Percentiles rank a stretch among this genome's conserved stretches.
Conservation (phyloP, 257 asterid genomes). For the Forsythia viridissima region DNA sequence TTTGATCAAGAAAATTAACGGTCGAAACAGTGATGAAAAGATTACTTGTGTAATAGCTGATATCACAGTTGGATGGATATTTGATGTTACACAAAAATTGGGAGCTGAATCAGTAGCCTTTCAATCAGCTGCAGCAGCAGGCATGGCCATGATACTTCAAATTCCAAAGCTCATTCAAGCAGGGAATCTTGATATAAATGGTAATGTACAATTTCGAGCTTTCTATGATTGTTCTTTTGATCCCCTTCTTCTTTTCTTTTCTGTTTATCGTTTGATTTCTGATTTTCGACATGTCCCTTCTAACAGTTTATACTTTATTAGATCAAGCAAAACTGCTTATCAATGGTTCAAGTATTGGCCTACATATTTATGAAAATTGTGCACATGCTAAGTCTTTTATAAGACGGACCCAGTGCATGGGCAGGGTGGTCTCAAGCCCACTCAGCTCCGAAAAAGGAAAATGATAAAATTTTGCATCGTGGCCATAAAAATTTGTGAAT, state of each 20-base stretch:
- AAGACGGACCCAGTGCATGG: no score
- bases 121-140: constrained; percentile 24
- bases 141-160: constrained; percentile 4
- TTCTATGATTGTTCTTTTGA: background rate
- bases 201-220: background rate
- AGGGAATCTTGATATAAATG: constrained; percentile 21
- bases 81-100: constrained; percentile 28
- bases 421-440: no score
- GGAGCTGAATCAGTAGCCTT: constrained; percentile 26
- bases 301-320: no score
- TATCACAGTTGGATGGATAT: constrained; percentile 30
- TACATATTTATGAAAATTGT: no score
- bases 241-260: no score
- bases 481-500: no score
- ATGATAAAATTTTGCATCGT: no score
- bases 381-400: no score
- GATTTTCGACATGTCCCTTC: background rate
- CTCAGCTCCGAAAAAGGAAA: no score
- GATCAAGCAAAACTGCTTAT: no score
- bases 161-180: constrained; percentile 21
- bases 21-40: constrained; percentile 4
- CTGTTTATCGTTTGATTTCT: no score
- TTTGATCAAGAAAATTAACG: constrained; percentile 29
- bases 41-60: constrained; percentile 43
- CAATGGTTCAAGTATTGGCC: no score